phyloP scores from a whole-genome alignment of 495 filamentous ascomycete species.

The Aspergillus hancockii region DNA sequence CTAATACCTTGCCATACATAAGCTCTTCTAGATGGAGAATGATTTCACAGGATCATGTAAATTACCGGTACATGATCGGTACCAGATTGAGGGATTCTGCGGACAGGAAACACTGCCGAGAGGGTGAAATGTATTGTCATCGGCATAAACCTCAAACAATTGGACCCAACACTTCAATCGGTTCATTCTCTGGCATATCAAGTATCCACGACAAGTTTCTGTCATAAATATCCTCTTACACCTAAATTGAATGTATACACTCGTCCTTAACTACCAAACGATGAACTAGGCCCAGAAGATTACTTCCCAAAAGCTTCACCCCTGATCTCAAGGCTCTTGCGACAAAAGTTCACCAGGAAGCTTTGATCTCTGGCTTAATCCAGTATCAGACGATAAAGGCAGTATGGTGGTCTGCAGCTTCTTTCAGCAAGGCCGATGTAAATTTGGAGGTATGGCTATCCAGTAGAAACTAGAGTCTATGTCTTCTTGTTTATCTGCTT shows the following conservation, averaged over 20 bases:
- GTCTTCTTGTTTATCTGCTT: neutral
- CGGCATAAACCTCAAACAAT: conserved; percentile 4
- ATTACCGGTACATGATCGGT: conserved; percentile 11
- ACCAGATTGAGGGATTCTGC: neutral
- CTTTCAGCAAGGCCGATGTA: conserved; percentile 73
- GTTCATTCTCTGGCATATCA: neutral
- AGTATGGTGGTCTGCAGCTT: conserved; percentile 68
- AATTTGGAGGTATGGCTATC: conserved; percentile 57
- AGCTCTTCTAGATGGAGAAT: neutral
- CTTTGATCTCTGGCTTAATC: neutral
- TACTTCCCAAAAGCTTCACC: neutral
- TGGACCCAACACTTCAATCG: neutral
- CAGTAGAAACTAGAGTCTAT: neutral
- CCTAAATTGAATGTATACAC: neutral
- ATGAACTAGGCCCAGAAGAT: neutral
- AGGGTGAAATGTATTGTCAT: conserved; percentile 21
- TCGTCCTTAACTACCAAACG: neutral
- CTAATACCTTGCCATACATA: too few species aligned
- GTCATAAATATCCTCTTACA: neutral
- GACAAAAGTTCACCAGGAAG: neutral
- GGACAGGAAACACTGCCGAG: neutral
- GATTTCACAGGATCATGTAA: conserved; percentile 3
- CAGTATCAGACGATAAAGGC: conserved; percentile 4
- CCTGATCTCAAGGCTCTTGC: neutral
- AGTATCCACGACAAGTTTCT: conserved; percentile 9